Conservation (phyloP, 176 grass and related monocot genomes). For the Ananas comosus region DNA sequence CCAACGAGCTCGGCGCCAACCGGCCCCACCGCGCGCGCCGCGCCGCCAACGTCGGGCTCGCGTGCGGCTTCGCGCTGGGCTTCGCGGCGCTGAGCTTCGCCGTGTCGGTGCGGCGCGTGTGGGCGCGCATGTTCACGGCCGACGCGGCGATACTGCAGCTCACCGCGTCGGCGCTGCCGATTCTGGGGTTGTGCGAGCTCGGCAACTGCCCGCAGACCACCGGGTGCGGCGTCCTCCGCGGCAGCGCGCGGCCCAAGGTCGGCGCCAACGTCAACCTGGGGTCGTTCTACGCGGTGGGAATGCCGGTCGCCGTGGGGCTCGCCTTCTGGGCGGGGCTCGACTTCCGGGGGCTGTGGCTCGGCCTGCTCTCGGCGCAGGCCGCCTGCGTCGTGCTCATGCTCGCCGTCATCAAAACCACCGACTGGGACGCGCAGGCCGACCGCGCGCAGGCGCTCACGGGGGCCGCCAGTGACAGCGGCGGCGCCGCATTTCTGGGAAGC, state of each 20-base stretch:
- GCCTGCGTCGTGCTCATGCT: constrained; percentile 74
- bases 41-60: constrained; percentile 44
- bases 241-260: constrained; percentile 66
- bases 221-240: constrained; percentile 82
- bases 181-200: constrained; percentile 85
- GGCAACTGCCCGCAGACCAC: constrained; percentile 97
- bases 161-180: constrained; percentile 67
- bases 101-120: constrained; percentile 45
- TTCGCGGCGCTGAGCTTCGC: constrained; percentile 48
- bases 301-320: constrained; percentile 60
- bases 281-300: constrained; percentile 80
- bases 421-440: constrained; percentile 58
- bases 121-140: constrained; percentile 77
- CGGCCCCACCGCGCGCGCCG: constrained; percentile 35
- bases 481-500: constrained; percentile 10
- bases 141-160: constrained; percentile 58
- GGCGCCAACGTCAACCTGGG: constrained; percentile 71
- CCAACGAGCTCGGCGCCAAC: constrained; percentile 87
- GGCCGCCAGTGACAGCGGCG: not conserved
- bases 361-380: constrained; percentile 68
- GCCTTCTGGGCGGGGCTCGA: constrained; percentile 58
- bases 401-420: constrained; percentile 40
- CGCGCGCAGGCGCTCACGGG: constrained; percentile 59
- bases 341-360: constrained; percentile 84
- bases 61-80: constrained; percentile 51